Base-by-base conservation (phyloP, 2,329 filamentous ascomycete genomes). In the Penicillium expansum region DNA sequence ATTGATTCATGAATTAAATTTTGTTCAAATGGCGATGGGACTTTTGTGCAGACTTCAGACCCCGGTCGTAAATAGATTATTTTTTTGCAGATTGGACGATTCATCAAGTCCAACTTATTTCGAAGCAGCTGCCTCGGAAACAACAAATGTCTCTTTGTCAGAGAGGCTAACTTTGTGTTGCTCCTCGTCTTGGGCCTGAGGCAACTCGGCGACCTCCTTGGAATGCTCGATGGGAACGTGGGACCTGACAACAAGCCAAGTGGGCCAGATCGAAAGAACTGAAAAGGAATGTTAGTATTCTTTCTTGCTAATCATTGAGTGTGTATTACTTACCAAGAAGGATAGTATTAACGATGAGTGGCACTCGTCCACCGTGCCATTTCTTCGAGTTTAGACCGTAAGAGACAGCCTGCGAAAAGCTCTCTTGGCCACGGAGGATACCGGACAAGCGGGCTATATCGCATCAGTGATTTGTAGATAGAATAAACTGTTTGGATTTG, bases 341-440 rank as follows among this genome's bases (percentile, higher is more conserved):
- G 27, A 72, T 71, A 0, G 69, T 71, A 44, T 77, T 79, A 0
- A 79, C 74, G 0, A 68, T 72, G 49, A 79, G 64, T 14, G 77
- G 77, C 11, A 79, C 52, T 48, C 69, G 45, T 16, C 77, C 77
- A 5, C 76, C 75, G 47, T 73, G 72, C 77, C 77, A 79, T 27
- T 77, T 67, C 8, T 65, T 67, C 1, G 76, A 77, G 42, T 79
- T 79, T 22, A 79, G 56, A 0, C 77, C 77, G 55, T 70, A 79
- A 0, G n/a, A n/a, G n/a, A n/a, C n/a, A n/a, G n/a, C n/a, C n/a
- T 79, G 75, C 0, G 73, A 68, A 51, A 78, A 79, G 55, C 75
- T 77, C 58, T 79, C 77, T 43, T 79, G 76, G 0, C 77, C 77
- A 9, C 77, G 67, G 5, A 80, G 61, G 18, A 78, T 74, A 44